Base-by-base conservation (phyloP, 2,329 filamentous ascomycete species). In the Venturiaceae sp. region DNA sequence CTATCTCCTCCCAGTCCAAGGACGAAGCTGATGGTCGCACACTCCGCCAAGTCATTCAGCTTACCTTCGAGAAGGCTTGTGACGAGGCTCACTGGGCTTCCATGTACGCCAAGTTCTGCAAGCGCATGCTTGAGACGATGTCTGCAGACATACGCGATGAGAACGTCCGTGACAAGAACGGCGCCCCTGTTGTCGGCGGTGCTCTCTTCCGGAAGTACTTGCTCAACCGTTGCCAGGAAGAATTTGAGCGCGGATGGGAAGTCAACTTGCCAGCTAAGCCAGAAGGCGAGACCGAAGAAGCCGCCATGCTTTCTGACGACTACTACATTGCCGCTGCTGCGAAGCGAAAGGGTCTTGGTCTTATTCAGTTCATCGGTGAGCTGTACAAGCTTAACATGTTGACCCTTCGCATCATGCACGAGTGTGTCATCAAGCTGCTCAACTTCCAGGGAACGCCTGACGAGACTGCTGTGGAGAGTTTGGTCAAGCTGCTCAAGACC, bases 91-190 rank as follows among this genome's bases (percentile, higher is more conserved):
- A 97, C 77, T 99, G 94, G 92, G 92, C 92, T 58, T 89, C 89
- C 21, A 97, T 97, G 90, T 99, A 99, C 70, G 94, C 94, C 70
- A 94, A 92, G 74, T 99, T 99, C 83, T 96, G 91, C 79, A 92
- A 92, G 80, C 86, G 88, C 64, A 97, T 97, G 94, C 80, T 97
- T 61, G 88, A 95, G 72, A 92, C 83, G 62, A 97, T 96, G 90
- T 95, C 89, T 74, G 76, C 88, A 23, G 92, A 96, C 53, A 95
- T 99, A 71, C 90, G 91, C 67, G 94, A 99, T 66, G 92, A 96
- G 76, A 92, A 86, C 62, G 95, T 99, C 73, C 86, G 85, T 65
- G 94, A 99, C 78, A 95, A 90, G 81, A 83, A 82, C 62, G 90
- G 89, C 66, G 86, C 92, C 60, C 84, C 95, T 59, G 92, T 97